Conservation (phyloP, 1,139 yeast species). For the Zygoascus hellenicus region DNA sequence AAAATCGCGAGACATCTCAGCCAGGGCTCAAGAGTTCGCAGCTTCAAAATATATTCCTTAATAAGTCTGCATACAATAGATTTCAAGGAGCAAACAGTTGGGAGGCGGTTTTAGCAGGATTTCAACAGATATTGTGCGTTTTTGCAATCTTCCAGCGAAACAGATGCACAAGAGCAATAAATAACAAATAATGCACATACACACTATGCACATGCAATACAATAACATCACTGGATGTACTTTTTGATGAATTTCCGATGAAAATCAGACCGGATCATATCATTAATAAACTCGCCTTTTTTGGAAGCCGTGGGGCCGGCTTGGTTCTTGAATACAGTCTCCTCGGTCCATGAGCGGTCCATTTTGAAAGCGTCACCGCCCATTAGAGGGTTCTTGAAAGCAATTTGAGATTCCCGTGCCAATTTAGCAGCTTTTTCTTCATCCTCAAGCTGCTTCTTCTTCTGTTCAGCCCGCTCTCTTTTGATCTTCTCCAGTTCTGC, state of each 20-base stretch:
- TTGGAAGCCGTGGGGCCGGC: slow-evolving; percentile 27
- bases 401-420: slow-evolving; percentile 33
- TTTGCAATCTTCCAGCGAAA: too few species aligned
- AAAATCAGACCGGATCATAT: slow-evolving; percentile 59
- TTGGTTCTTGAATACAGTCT: slow-evolving; percentile 43
- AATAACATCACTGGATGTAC: slow-evolving; percentile 44
- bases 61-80: too few species aligned
- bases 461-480: slow-evolving; percentile 39
- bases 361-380: slow-evolving; percentile 23
- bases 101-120: too few species aligned
- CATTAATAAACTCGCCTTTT: slow-evolving; percentile 46
- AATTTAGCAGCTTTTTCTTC: slow-evolving; percentile 32
- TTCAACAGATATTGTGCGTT: too few species aligned
- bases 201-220: too few species aligned
- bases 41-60: too few species aligned
- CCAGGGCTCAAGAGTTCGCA: too few species aligned
- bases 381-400: slow-evolving; percentile 44
- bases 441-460: slow-evolving; percentile 32
- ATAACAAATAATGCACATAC: too few species aligned
- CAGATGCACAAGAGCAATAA: too few species aligned
- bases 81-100: too few species aligned
- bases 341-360: slow-evolving; percentile 42
- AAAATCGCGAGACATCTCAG: too few species aligned
- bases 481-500: slow-evolving; percentile 52
- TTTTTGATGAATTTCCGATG: slow-evolving; percentile 68